Evolutionary conservation across 148 eudicot species (phyloP).

Genomic region (Spergularia bocconei): DNA sequence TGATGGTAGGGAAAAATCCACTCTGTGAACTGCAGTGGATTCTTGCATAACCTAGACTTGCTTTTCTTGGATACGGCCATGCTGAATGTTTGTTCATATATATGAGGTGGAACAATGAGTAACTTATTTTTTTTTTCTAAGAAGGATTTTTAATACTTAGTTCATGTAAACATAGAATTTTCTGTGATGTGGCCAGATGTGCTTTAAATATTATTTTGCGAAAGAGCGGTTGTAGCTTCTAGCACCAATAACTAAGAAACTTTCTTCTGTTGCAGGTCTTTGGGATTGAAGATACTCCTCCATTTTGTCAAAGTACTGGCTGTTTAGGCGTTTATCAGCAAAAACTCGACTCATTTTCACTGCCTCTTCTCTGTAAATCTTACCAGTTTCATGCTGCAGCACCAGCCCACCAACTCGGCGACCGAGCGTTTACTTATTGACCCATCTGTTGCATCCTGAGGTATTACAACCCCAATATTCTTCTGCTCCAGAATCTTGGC

Average conservation of each 20-base stretch:
- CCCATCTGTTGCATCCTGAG: constrained; percentile 26
- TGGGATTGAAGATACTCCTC: constrained; percentile 18
- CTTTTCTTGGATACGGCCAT: too few relatives aligned
- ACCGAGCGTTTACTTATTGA: constrained; percentile 33
- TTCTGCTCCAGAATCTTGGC: constrained; percentile 21
- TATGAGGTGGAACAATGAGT: too few relatives aligned
- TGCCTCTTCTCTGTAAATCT: constrained; percentile 30
- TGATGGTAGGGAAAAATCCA: background rate
- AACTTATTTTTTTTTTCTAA: too few relatives aligned
- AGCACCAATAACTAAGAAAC: too few relatives aligned
- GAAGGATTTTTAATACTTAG: too few relatives aligned
- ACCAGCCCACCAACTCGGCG: constrained; percentile 27
- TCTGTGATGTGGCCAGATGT: too few relatives aligned
- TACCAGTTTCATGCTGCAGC: constrained; percentile 31
- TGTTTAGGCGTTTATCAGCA: constrained; percentile 25
- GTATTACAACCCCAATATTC: constrained; percentile 21
- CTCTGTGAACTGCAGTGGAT: too few relatives aligned
- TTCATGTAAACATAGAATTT: too few relatives aligned
- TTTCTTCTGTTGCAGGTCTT: background rate
- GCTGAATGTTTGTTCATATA: too few relatives aligned
- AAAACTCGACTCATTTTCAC: constrained; percentile 28
- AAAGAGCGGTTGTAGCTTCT: too few relatives aligned
- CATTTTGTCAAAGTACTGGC: constrained; percentile 23
- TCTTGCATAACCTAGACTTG: too few relatives aligned
- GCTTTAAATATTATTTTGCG: too few relatives aligned